Conservation (phyloP, 1,284 basidiomycete genomes). For the Trichosporon coremiiforme region DNA sequence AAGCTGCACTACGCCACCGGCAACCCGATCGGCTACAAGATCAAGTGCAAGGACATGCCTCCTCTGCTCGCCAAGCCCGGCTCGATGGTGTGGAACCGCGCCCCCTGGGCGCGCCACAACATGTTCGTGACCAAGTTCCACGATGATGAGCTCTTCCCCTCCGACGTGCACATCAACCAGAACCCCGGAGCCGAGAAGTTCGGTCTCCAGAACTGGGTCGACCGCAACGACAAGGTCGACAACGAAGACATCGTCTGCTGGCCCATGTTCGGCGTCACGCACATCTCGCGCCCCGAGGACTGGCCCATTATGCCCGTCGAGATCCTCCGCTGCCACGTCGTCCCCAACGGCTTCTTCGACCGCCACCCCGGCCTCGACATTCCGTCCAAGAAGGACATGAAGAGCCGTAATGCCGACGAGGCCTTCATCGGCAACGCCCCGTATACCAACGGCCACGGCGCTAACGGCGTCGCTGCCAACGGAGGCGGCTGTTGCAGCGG, state of each 20-base stretch:
- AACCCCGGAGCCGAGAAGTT: constrained; percentile 43
- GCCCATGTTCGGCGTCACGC: constrained; percentile 46
- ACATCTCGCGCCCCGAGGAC: constrained; percentile 44
- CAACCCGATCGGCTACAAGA: constrained; percentile 69
- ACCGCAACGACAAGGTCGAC: constrained; percentile 57
- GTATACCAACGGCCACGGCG: constrained; percentile 15
- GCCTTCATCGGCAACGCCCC: constrained; percentile 33
- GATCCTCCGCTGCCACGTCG: constrained; percentile 70
- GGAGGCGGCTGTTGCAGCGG: constrained; percentile 15
- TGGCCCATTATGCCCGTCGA: constrained; percentile 80
- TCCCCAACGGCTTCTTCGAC: constrained; percentile 78
- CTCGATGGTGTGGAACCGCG: constrained; percentile 74
- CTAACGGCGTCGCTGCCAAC: constrained; percentile 27
- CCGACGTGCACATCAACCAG: constrained; percentile 53
- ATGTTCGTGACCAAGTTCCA: constrained; percentile 47
- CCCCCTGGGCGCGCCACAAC: constrained; percentile 71
- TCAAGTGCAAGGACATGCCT: constrained; percentile 59
- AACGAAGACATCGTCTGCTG: constrained; percentile 74
- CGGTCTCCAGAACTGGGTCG: constrained; percentile 49
- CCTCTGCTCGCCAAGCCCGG: constrained; percentile 70
- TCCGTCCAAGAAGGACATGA: constrained; percentile 38
- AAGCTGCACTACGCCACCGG: constrained; percentile 44
- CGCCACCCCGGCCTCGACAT: constrained; percentile 47
- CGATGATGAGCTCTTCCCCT: constrained; percentile 55
- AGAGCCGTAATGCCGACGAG: constrained; percentile 47